Conservation (phyloP, 768 basidiomycete species). For the Boletus sp. region DNA sequence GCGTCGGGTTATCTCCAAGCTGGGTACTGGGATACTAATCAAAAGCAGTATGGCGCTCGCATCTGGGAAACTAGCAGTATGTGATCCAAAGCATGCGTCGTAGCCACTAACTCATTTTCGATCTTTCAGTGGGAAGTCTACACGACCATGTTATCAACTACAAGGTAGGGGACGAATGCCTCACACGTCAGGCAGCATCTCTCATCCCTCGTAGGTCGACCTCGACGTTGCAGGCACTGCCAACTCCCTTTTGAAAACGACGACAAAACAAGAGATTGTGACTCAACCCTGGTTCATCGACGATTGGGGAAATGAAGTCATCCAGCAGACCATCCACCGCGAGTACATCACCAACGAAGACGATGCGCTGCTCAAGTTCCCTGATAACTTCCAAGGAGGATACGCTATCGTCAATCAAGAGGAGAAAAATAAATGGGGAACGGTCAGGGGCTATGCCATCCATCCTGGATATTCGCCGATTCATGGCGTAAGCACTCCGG, state of each 20-base stretch:
- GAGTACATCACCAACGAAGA: slow-evolving; percentile 51
- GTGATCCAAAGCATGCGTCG: slow-evolving; percentile 15
- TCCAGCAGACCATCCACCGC: slow-evolving; percentile 52
- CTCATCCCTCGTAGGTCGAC: slow-evolving; percentile 45
- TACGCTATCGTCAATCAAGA: slow-evolving; percentile 58
- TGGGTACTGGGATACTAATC: slow-evolving; percentile 52
- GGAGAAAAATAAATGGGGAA: slow-evolving; percentile 54
- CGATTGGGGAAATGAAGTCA: slow-evolving; percentile 54
- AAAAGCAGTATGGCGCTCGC: slow-evolving; percentile 51
- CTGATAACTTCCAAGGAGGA: slow-evolving; percentile 54
- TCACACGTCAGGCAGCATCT: neutral
- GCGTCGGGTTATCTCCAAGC: slow-evolving; percentile 71
- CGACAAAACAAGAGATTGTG: slow-evolving; percentile 48
- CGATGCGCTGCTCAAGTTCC: slow-evolving; percentile 50
- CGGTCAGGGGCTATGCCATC: slow-evolving; percentile 56
- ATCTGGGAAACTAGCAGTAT: slow-evolving; percentile 57
- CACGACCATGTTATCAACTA: slow-evolving; percentile 71
- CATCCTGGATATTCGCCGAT: slow-evolving; percentile 58
- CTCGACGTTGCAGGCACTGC: slow-evolving; percentile 59
- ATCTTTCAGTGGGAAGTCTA: slow-evolving; percentile 52
- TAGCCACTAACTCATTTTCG: neutral
- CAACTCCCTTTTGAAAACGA: slow-evolving; percentile 56
- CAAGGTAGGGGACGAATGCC: slow-evolving; percentile 35
- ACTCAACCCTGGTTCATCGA: slow-evolving; percentile 55
- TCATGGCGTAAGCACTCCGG: slow-evolving; percentile 38